Base-by-base conservation (phyloP, 257 asterid species). In the Solanum habrochaites region DNA sequence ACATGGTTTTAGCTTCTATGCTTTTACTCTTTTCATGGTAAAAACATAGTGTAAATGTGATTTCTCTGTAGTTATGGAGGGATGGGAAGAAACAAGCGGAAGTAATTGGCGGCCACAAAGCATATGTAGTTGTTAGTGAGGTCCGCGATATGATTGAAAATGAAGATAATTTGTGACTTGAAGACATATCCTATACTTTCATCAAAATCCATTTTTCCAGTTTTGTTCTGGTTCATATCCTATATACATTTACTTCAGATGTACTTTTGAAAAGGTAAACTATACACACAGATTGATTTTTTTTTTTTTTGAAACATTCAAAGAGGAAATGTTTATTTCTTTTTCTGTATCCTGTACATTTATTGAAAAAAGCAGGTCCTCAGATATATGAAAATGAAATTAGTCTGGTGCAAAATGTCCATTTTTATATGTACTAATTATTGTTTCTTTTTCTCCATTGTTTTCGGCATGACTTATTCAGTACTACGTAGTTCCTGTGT, bases 91-190 rank as follows among this genome's bases (percentile, higher is more conserved):
- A 95, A 89, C 94, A 90, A 83, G 93, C 72, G 1, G 99, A 96
- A 94, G 97, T 96, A 91, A 95, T 95, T 40, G 99, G 98, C 78
- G 95, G 98, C 88, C 94, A 94, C 89, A 93, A 93, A 90, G 96
- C 98, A 31, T 90, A 93, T 90, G 86, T 96, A 89, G 99, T 96
- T 31, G 93, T 96, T 9, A 95, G 89, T 47, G 98, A 96, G 89
- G 91, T 95, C 81, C 93, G 95, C 49, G 97, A 94, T 75, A 93
- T 96, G 93, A 93, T 96, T 62, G 99, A 96, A 86, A 94, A 88
- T 83, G 96, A 92, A 91, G 83, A 67, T 69, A 49, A 87, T 80
- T 74, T 89, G 86, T 94, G 86, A 89, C 67, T 47, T 80, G 66
- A 78, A 78, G 84, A 40, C 84, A 78, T 45, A 2, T 78, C 84